phyloP scores from a whole-genome alignment of 306 rosid species.

The Quercus robur region DNA sequence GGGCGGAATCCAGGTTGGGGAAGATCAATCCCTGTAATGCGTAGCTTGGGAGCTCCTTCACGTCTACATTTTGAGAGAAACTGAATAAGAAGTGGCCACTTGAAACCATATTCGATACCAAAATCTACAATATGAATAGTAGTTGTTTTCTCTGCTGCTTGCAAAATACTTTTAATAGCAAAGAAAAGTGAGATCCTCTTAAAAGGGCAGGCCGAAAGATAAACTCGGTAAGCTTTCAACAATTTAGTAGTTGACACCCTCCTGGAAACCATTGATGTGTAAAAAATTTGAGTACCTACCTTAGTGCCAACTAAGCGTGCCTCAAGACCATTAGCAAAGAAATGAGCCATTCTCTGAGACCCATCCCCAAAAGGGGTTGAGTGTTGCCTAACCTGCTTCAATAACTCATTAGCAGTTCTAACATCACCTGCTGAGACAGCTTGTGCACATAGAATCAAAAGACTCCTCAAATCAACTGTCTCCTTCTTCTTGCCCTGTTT shows the following conservation, averaged over 20 bases:
- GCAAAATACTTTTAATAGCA: slow-evolving; percentile 33
- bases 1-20: slow-evolving; percentile 84
- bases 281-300: slow-evolving; percentile 24
- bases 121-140: slow-evolving; percentile 61
- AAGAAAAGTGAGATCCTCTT: slow-evolving; percentile 39
- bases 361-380: slow-evolving; percentile 64
- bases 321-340: slow-evolving; percentile 62
- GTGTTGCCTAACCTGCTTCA: too few relatives aligned
- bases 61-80: slow-evolving; percentile 34
- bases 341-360: slow-evolving; percentile 61
- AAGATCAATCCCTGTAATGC: slow-evolving; percentile 69
- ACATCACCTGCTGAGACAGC: too few relatives aligned
- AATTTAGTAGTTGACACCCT: slow-evolving; percentile 38
- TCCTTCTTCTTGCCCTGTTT: slow-evolving; percentile 17
- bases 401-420: too few relatives aligned
- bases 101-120: slow-evolving; percentile 70
- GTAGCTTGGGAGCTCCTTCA: slow-evolving; percentile 44
- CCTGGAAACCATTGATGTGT: background rate
- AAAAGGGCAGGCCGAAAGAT: slow-evolving; percentile 49
- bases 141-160: slow-evolving; percentile 34
- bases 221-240: slow-evolving; percentile 52
- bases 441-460: background rate
- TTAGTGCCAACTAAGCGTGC: slow-evolving; percentile 46
- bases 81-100: slow-evolving; percentile 68
- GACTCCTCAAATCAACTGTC: slow-evolving; percentile 50